Evolutionary conservation across 768 basidiomycete species (phyloP).

Genomic region (Phanerodontia chrysosporium): DNA sequence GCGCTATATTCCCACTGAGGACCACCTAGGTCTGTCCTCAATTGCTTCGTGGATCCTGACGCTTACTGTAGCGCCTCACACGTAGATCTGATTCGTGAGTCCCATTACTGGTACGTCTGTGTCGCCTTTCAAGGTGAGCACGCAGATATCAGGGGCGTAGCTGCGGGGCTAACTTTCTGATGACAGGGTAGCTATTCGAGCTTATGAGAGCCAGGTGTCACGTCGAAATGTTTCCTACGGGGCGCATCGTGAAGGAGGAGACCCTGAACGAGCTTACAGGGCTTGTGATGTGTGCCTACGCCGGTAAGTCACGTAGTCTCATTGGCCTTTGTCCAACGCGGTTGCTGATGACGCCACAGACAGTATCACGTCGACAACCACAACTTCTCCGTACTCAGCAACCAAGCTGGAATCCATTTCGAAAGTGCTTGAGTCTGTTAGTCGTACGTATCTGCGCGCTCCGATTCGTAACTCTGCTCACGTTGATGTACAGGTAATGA

Average conservation of each 20-base stretch:
- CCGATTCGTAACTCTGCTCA: no score
- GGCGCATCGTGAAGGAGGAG: neutral
- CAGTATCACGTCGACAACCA: neutral
- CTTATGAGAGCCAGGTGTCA: conserved; percentile 13
- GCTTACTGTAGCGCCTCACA: no score
- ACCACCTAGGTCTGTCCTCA: neutral
- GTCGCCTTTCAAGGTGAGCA: neutral
- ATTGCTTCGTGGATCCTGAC: neutral
- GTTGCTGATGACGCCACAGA: neutral
- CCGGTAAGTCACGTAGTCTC: neutral
- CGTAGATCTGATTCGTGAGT: neutral
- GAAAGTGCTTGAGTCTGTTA: neutral
- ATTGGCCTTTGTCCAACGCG: no score
- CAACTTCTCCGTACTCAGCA: neutral
- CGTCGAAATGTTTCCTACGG: conserved; percentile 16
- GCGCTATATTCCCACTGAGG: neutral
- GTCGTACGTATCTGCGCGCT: no score
- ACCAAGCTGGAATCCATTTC: neutral
- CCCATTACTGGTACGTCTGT: neutral
- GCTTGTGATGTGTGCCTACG: neutral
- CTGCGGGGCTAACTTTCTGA: neutral
- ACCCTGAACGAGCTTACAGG: neutral
- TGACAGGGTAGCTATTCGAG: neutral
- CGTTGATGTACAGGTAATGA: neutral
- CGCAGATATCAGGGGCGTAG: no score